Evolutionary conservation across 805 yeast genomes (phyloP).

Genomic region (Candida wancherniae): DNA sequence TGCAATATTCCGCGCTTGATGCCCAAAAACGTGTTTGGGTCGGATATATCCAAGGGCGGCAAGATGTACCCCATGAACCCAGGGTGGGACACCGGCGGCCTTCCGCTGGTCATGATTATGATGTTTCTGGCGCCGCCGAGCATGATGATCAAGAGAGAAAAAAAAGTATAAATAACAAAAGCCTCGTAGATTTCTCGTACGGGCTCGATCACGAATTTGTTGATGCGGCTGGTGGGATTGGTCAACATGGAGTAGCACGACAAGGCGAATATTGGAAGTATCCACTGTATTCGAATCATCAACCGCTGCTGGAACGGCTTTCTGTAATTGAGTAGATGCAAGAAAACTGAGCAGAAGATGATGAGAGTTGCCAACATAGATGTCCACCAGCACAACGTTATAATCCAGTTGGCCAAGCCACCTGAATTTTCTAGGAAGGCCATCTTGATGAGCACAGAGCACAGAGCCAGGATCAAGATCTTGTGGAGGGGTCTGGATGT

Average conservation of each 20-base stretch:
- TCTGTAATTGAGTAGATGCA: constrained; percentile 60
- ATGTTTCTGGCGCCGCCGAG: constrained; percentile 91
- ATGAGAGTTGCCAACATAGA: constrained; percentile 20
- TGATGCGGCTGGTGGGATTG: constrained; percentile 37
- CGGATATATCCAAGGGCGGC: constrained; percentile 71
- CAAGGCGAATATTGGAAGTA: constrained; percentile 76
- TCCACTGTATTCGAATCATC: constrained; percentile 72
- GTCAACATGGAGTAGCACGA: constrained; percentile 59
- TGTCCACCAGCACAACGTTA: constrained; percentile 17
- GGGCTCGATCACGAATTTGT: constrained; percentile 57
- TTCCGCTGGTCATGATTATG: constrained; percentile 63
- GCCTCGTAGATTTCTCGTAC: constrained; percentile 91
- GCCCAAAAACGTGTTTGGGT: constrained; percentile 70
- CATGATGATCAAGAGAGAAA: constrained; percentile 72
- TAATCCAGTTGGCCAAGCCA: constrained; percentile 19
- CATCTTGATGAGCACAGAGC: no score
- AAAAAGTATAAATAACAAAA: constrained; percentile 90
- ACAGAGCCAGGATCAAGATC: no score
- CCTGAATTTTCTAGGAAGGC: background rate
- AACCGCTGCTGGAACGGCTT: constrained; percentile 86
- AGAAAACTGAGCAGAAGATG: constrained; percentile 21
- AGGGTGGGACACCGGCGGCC: constrained; percentile 66
- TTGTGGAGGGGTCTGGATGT: no score
- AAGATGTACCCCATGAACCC: constrained; percentile 49
- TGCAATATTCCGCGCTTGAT: constrained; percentile 86